phyloP scores from a whole-genome alignment of 202 grass and related monocot genomes.

The Dendrocalamus latiflorus region DNA sequence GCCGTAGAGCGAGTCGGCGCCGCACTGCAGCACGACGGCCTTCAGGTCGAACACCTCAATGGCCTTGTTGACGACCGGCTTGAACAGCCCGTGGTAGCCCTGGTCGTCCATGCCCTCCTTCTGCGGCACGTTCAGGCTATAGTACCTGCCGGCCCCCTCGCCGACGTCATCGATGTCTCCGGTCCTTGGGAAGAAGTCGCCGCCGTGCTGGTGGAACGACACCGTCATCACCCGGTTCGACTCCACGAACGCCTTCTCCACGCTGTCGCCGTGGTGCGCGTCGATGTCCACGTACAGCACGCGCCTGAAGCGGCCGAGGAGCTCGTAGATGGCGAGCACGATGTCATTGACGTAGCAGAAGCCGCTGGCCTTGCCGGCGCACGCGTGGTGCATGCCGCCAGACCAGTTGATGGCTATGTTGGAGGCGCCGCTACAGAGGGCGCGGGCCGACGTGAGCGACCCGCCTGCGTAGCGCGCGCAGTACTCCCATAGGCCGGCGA shows the following conservation, averaged over 20 bases:
- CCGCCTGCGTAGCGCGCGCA: constrained; percentile 41
- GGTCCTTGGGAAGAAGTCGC: not conserved
- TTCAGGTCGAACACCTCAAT: constrained; percentile 57
- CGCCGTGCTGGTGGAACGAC: constrained; percentile 25
- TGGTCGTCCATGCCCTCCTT: constrained; percentile 9
- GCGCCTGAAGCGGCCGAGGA: not conserved
- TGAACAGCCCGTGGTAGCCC: constrained; percentile 43
- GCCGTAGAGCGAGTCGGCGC: constrained; percentile 46
- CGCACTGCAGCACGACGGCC: constrained; percentile 72
- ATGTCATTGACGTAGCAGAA: constrained; percentile 56
- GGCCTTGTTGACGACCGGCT: constrained; percentile 25
- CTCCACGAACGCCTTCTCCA: not conserved
- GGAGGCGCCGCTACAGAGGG: not conserved
- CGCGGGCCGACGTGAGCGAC: constrained; percentile 31
- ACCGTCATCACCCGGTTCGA: constrained; percentile 17
- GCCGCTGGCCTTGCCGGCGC: not conserved
- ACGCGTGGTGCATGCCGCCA: constrained; percentile 52
- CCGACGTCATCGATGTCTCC: not conserved
- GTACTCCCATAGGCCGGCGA: constrained; percentile 32
- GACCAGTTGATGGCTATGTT: constrained; percentile 57
- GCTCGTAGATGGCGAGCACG: constrained; percentile 23
- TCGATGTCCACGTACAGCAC: constrained; percentile 49
- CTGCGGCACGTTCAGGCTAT: constrained; percentile 18
- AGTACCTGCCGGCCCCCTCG: not conserved
- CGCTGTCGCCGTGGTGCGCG: constrained; percentile 43